A percentile compares a stretch with the other conserved stretches of the same genome.
phyloP scores from a whole-genome alignment of 257 asterid species.

The Echium plantagineum region DNA sequence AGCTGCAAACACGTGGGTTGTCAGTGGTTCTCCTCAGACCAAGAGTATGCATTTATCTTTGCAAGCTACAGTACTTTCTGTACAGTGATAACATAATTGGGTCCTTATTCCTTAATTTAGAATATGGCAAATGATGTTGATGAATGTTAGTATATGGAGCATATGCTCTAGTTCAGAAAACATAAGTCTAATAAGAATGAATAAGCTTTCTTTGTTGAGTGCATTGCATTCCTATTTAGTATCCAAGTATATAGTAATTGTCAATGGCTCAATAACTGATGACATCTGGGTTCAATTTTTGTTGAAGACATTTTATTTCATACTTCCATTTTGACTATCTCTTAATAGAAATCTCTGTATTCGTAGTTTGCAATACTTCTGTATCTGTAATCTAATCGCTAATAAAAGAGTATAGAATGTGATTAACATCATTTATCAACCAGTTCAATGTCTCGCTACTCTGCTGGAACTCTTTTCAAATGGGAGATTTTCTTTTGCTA shows the following conservation, averaged over 20 bases:
- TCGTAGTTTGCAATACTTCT: too few species aligned
- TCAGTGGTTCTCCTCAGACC: constrained; percentile 5
- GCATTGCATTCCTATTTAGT: not conserved
- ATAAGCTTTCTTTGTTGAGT: not conserved
- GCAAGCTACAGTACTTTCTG: not conserved
- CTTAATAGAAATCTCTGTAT: too few species aligned
- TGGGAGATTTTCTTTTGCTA: not conserved
- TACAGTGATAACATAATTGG: not conserved
- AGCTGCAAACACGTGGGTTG: constrained; percentile 4
- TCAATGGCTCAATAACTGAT: too few species aligned
- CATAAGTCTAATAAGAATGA: not conserved
- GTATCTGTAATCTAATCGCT: too few species aligned
- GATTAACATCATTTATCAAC: too few species aligned
- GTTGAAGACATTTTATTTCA: too few species aligned
- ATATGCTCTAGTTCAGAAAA: not conserved
- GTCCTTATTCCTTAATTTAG: not conserved
- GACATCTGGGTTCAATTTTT: too few species aligned
- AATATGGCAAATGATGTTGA: not conserved
- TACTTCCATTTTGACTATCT: too few species aligned
- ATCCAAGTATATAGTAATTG: too few species aligned
- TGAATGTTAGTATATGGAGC: not conserved
- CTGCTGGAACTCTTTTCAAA: not conserved
- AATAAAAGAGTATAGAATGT: too few species aligned
- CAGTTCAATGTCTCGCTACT: too few species aligned
- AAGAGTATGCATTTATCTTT: not conserved